phyloP scores from a whole-genome alignment of 2,329 filamentous ascomycete species.

The Tolypocladium capitatum region DNA sequence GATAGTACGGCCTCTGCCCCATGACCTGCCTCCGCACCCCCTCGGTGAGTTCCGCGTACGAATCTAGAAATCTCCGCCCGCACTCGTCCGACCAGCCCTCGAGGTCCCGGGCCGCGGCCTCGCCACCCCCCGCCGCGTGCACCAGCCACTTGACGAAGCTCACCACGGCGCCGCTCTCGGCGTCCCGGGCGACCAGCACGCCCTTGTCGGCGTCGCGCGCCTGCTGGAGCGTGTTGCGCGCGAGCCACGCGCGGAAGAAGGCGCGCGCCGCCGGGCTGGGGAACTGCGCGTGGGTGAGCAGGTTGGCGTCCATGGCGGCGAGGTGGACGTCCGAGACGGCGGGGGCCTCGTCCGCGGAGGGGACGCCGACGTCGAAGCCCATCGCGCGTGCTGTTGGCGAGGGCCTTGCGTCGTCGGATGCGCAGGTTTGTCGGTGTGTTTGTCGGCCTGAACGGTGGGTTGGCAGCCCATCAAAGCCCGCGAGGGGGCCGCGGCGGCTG shows the following conservation, averaged over 20 bases:
- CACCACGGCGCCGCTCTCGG: constrained; percentile 13
- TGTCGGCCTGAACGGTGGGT: no score
- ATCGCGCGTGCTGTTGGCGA: constrained; percentile 6
- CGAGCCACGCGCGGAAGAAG: constrained; percentile 17
- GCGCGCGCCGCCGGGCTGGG: constrained; percentile 17
- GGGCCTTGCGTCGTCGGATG: background rate
- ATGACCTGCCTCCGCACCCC: constrained; percentile 17
- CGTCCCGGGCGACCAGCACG: constrained; percentile 21
- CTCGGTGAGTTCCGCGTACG: constrained; percentile 18
- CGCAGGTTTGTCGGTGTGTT: no score
- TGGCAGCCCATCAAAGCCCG: no score
- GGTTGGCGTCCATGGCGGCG: constrained; percentile 24
- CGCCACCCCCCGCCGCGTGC: constrained; percentile 7
- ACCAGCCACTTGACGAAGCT: constrained; percentile 25
- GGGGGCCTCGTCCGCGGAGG: constrained; percentile 11
- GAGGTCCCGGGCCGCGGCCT: constrained; percentile 7
- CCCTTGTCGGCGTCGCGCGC: constrained; percentile 13
- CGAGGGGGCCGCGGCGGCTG: no score
- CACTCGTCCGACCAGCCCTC: constrained; percentile 17
- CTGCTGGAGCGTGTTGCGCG: constrained; percentile 16
- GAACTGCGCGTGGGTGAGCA: constrained; percentile 26
- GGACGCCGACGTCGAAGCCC: constrained; percentile 13
- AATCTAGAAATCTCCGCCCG: constrained; percentile 17
- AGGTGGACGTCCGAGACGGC: constrained; percentile 20
- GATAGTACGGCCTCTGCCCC: constrained; percentile 18